Evolutionary conservation across 2,329 filamentous ascomycete species (phyloP).

Genomic region (Fusarium pilosicola): DNA sequence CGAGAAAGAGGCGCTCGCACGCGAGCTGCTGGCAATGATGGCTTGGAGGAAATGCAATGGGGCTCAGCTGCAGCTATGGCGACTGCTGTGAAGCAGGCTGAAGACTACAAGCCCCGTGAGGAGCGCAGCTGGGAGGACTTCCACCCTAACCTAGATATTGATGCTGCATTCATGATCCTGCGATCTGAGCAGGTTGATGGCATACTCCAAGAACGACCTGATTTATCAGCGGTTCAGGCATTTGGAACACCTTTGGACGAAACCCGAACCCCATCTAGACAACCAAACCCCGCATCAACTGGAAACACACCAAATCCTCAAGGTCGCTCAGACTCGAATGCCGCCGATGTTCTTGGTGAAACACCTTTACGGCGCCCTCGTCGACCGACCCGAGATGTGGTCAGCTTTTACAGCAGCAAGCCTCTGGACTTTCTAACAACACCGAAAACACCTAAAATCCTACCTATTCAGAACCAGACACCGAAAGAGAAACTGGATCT

Average conservation of each 20-base stretch:
- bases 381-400: constrained; percentile 61
- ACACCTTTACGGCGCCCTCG: constrained; percentile 51
- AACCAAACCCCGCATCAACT: constrained; percentile 55
- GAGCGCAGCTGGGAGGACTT: constrained; percentile 98
- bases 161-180: constrained; percentile 80
- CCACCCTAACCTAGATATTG: constrained; percentile 93
- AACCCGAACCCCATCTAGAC: constrained; percentile 58
- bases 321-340: constrained; percentile 45
- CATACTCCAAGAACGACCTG: constrained; percentile 56
- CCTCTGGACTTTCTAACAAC: constrained; percentile 55
- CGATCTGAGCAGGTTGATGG: constrained; percentile 88
- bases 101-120: constrained; percentile 97
- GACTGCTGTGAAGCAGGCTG: constrained; percentile 86
- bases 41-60: constrained; percentile 74
- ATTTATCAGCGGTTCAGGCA: constrained; percentile 48
- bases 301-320: constrained; percentile 56
- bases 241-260: constrained; percentile 51
- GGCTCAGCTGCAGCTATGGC: constrained; percentile 90
- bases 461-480: constrained; percentile 82
- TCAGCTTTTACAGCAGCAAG: constrained; percentile 64
- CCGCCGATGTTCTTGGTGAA: constrained; percentile 45
- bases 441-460: constrained; percentile 70
- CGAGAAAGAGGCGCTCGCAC: constrained; percentile 67
- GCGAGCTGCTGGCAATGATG: constrained; percentile 62
- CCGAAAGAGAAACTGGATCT: constrained; percentile 83